These are phyloP conservation scores for Cantharellus anzutake DNA, from an alignment of 768 basidiomycete genomes.

Conservation along the genomic window DNA sequence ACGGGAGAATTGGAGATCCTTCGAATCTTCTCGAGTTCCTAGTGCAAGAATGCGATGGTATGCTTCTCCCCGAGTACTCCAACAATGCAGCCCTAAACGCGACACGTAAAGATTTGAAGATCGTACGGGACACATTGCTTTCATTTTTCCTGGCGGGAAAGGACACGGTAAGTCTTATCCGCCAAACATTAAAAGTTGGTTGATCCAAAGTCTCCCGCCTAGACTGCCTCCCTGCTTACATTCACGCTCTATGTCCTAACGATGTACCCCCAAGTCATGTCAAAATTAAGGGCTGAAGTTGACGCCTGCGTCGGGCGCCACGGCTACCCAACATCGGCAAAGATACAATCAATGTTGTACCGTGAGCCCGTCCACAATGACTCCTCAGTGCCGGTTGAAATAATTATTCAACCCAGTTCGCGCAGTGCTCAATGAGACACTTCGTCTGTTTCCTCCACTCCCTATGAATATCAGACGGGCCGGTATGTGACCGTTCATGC, in stretches of 20 bases:
- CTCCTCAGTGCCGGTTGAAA: background rate
- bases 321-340: constrained; percentile 30
- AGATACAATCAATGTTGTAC: constrained; percentile 42
- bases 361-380: constrained; percentile 22
- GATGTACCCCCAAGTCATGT: background rate
- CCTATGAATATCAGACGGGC: constrained; percentile 51
- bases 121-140: constrained; percentile 58
- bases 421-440: constrained; percentile 41
- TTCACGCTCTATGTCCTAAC: constrained; percentile 3
- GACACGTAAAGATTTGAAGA: constrained; percentile 28
- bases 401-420: background rate
- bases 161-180: constrained; percentile 37
- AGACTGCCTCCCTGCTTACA: constrained; percentile 7
- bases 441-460: constrained; percentile 63
- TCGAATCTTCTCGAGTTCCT: constrained; percentile 44
- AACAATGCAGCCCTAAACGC: background rate
- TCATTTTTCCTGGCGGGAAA: constrained; percentile 57
- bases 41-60: constrained; percentile 33
- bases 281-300: background rate
- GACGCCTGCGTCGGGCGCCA: background rate
- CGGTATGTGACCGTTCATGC: constrained; percentile 16
- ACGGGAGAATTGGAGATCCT: constrained; percentile 16
- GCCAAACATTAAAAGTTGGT: background rate
- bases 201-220: background rate
- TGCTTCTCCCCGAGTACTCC: background rate